Base-by-base conservation (phyloP, 305 asterid species). In the Fraxinus angustifolia region DNA sequence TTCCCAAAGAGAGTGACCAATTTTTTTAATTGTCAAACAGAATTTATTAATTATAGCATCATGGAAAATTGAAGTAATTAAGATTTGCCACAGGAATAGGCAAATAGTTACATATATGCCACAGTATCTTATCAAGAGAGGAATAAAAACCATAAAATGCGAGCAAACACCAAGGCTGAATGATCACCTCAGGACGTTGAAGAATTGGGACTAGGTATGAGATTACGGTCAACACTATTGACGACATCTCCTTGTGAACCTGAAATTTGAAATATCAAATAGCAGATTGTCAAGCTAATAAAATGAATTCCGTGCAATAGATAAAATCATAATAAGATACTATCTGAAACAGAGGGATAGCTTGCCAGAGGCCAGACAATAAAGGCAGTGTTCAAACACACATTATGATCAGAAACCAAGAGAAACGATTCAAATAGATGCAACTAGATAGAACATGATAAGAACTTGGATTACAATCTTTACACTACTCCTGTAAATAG, bases 221-320 rank as follows among this genome's bases (percentile, higher is more conserved):
- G 82, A 93, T 84, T 12, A 96, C 98, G 48, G 89, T 84, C 86
- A 96, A 83, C 84, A 89, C 98, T 50, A 93, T 80, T 16, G 99
- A 97, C 75, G 99, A 91, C 80, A 93, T 86, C 84, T 94, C 98
- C 87, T 93, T 92, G 67, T 85, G 95, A 85, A 96, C 94, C 99
- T 96, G 94, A 88, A 83, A 78, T 38, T 78, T 2, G 73, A 26
- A 78, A 35, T 38, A 82, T 53, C 81, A 84, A 79, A 65, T 30
- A 60, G 75, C 23, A 81, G 53, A 82, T 75, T 0, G 60, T 53
- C 38, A 8, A 45, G 45, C 68, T 76, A 53, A 76, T 50, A 16
- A 30, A 76, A 76, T 16, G 71, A 56, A 6, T 50, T 28, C 71
- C 17, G 40, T 30, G 75, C 75, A 70, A 31, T 31, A 14, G 12